Base-by-base conservation (phyloP, 352 stramenopile genomes). In the Phytophthora idaei region DNA sequence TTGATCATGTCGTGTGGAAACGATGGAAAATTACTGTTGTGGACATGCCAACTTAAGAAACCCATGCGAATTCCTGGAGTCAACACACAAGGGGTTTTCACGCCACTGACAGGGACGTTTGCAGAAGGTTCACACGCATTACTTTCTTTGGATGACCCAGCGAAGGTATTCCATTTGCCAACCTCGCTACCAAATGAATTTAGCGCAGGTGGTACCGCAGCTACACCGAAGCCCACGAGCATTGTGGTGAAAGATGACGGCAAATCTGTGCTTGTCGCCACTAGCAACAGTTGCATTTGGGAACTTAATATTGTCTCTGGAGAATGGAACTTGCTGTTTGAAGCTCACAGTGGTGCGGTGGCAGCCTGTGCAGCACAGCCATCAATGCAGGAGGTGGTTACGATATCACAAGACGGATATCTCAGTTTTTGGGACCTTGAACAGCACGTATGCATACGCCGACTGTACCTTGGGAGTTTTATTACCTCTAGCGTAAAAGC, bases 281-380 rank as follows among this genome's bases (percentile, higher is more conserved):
- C 83, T 12, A 90, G 69, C 53, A 78, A 67, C n/a, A 90, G 84
- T 39, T 87, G 74, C 28, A 72, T 92, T 55, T 92, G 81, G 80
- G 84, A 92, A 34, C 76, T 86, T 9, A 73, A 85, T 37, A 53
- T 85, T 45, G 44, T 37, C 0, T 68, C 61, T 1, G 78, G 79
- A 12, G 69, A 81, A 42, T 92, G 84, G 81, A 64, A 53, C 25
- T 42, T 89, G 6, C 42, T 90, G 1, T 85, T 88, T 65, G 81
- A 92, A 70, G 77, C 73, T 8, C 69, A 73, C 8, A 83, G 66
- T 54, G 77, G 80, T 3, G 64, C 55, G 1, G 64, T 90, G 27
- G 60, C 52, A 7, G 64, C 69, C 1, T 78, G 74, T 25, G 62
- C 56, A 39, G 73, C 73, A 39, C 78, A 90, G 52, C 81, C 81